Base-by-base conservation (phyloP, 2,329 filamentous ascomycete species). In the Microcera coccophila region DNA sequence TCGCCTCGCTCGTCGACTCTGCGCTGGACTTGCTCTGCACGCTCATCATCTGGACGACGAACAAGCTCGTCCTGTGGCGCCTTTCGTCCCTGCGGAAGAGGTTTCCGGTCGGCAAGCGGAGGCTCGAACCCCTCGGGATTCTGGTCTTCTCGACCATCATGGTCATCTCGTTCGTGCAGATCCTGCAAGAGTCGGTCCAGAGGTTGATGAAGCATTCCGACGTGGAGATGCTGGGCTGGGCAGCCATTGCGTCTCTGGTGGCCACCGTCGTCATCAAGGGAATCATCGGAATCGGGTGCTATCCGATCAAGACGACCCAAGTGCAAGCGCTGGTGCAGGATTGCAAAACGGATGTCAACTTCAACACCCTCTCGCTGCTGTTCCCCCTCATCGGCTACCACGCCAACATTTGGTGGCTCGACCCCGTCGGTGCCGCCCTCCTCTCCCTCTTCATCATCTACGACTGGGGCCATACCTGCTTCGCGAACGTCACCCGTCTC, bases 351-450 rank as follows among this genome's bases (percentile, higher is more conserved):
- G 85, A 94, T 55, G 85, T 94, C 9, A 80, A 93, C 16, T 94
- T 95, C 76, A 95, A 95, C 68, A 82, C 79, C 0, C 88, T 91
- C 52, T 89, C 84, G 34, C 88, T 94, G 55, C 75, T 91, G n/a
- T 94, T 94, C 57, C 89, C 89, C 0, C 74, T 93, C 1, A 59
- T 85, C 38, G 82, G 82, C 5, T 70, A 76, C 52, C 69, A 76
- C 37, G 68, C 75, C 4, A 59, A 76, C 18, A 55, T 83, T 12
- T 86, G 82, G 82, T 85, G 82, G 82, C 69, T 86, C 12, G 82
- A 86, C 57, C 68, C 71, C 5, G 67, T 76, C 0, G 82, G 82
- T 41, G 82, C 82, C 3, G 74, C 76, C 0, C 54, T 84, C 0
- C 68, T 86, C 0, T 84, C 81, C 0, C 62, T 84, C 4, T 84